Conservation (phyloP, 2,329 filamentous ascomycete species). For the Xylariaceae sp. region DNA sequence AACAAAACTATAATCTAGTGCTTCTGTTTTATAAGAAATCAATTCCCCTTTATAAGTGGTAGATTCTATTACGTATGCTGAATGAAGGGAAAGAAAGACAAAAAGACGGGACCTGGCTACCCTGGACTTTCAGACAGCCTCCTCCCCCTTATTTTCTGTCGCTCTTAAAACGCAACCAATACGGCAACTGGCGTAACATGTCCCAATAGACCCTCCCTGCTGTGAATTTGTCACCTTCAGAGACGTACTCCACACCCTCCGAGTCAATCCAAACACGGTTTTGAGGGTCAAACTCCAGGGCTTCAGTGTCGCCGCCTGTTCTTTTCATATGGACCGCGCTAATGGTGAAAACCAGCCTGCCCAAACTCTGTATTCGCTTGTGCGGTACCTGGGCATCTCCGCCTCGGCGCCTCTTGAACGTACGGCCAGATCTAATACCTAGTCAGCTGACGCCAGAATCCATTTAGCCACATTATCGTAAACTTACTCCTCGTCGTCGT, state of each 20-base stretch:
- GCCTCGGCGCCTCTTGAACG: not conserved
- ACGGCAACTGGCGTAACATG: not conserved
- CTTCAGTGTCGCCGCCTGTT: not conserved
- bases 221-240: not conserved
- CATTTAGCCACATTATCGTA: not conserved
- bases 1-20: too few relatives aligned
- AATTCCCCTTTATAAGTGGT: too few relatives aligned
- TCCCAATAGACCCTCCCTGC: not conserved
- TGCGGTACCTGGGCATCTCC: not conserved
- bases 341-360: not conserved
- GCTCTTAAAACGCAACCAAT: not conserved
- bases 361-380: not conserved
- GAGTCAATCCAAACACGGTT: not conserved
- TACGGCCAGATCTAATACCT: not conserved
- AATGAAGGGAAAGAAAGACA: not conserved
- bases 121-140: not conserved
- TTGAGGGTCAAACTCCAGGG: not conserved
- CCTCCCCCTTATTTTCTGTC: not conserved
- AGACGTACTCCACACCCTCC: not conserved
- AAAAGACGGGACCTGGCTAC: not conserved
- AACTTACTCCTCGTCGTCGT: not conserved
- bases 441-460: not conserved
- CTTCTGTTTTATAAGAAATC: too few relatives aligned
- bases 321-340: not conserved
- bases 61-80: too few relatives aligned